Base-by-base conservation (phyloP, 2,329 filamentous ascomycete genomes). In the Fusarium dimerum region DNA sequence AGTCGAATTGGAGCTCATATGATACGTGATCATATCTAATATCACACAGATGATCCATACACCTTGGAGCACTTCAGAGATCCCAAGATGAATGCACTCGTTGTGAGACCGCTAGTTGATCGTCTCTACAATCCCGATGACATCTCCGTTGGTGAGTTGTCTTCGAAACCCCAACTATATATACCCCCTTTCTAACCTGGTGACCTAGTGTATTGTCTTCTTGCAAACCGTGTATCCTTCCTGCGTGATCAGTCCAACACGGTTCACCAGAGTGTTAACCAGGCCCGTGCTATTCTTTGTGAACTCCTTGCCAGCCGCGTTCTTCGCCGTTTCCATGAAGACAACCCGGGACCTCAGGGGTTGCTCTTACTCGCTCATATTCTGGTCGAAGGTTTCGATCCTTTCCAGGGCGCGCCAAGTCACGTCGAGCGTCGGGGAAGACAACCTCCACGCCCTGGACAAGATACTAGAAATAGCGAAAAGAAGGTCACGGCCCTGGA, bases 151-250 rank as follows among this genome's bases (percentile, higher is more conserved):
- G 77, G 81, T 83, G 69, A 51, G 74, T 53, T 45, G 34, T 34
- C 15, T 16, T 15, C 8, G 29, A 39, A 47, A 42, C 15, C 29
- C 48, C 29, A 9, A 42, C n/a, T 29, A 16, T 2, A 12, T 45
- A 36, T 32, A 17, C 17, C 20, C 17, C 47, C 43, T 10, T 10
- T 26, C 48, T 57, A 17, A 57, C 44, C 32, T 20, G 16, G 13
- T n/a, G 17, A 11, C 30, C 16, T 57, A 83, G 85, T 89, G 1
- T 90, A 89, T 66, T 89, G 86, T 66, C 74, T 90, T 18, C 76
- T 90, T 26, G 86, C 88, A 51, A 90, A 90, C 61, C 78, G 85
- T 13, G 80, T 85, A 49, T 84, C 89, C 55, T 90, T 90, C 64
- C 75, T 88, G 32, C 80, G 84, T 41, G 84, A 89, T 61, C 85